phyloP scores from a whole-genome alignment of 208 protist genomes.

The Phytomonas sp. region DNA sequence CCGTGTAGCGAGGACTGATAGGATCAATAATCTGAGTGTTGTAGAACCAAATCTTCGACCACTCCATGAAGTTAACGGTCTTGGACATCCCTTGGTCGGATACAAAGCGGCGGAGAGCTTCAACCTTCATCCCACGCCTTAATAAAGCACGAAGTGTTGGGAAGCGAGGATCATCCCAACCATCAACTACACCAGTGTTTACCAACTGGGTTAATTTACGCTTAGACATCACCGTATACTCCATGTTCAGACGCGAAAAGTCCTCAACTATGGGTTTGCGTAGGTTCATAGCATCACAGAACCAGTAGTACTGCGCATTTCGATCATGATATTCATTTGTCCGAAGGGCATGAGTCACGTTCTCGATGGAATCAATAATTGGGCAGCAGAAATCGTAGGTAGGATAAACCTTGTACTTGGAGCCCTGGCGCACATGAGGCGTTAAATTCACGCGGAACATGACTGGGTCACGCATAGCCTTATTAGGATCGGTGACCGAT shows the following conservation, averaged over 20 bases:
- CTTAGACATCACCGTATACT: conserved; percentile 98
- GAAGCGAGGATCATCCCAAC: conserved; percentile 99
- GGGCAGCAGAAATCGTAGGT: conserved; percentile 99
- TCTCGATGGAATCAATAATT: conserved; percentile 97
- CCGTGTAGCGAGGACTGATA: conserved; percentile 94
- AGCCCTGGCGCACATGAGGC: conserved; percentile 89
- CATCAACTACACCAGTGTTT: conserved; percentile 91
- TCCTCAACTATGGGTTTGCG: conserved; percentile 91
- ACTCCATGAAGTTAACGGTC: conserved; percentile 95
- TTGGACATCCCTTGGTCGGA: conserved; percentile 95
- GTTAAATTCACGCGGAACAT: conserved; percentile 94
- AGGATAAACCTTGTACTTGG: conserved; percentile 94
- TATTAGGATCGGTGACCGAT: conserved; percentile 92
- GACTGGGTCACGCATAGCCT: conserved; percentile 96
- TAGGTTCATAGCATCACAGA: conserved; percentile 88
- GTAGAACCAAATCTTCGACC: conserved; percentile 97
- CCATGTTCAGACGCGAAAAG: conserved; percentile 98
- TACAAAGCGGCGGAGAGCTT: conserved; percentile 95
- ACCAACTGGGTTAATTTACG: conserved; percentile 98
- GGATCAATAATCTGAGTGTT: conserved; percentile 98
- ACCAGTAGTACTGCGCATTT: conserved; percentile 96
- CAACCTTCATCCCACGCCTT: conserved; percentile 95
- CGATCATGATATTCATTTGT: conserved; percentile 98
- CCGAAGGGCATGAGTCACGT: conserved; percentile 98
- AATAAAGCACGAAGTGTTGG: conserved; percentile 96